A percentile compares a stretch with the other conserved stretches of the same genome.
Evolutionary conservation across 176 grass and related monocot species (phyloP).

Genomic region (Melocanna baccifera): DNA sequence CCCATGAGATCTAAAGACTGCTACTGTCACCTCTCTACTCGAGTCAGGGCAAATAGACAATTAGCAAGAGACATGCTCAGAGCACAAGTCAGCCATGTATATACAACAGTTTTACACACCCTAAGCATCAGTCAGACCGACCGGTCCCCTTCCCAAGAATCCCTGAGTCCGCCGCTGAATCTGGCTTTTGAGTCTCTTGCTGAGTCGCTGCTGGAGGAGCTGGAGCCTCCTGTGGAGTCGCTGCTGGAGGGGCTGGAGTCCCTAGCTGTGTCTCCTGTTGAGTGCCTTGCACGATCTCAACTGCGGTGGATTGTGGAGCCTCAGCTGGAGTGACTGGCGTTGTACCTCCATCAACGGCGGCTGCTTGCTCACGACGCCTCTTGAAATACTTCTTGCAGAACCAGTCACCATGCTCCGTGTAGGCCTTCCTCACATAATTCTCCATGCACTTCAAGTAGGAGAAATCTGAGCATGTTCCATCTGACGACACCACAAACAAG

Average conservation of each 20-base stretch:
- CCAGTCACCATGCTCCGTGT: constrained; percentile 45
- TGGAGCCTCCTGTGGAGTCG: not conserved
- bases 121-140: not conserved
- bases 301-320: not conserved
- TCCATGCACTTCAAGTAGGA: constrained; percentile 81
- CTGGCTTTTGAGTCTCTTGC: constrained; percentile 1
- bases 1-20: not conserved
- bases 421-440: constrained; percentile 64
- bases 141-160: not conserved
- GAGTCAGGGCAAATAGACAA: not conserved
- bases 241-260: not conserved
- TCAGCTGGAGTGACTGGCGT: not conserved
- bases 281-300: constrained; percentile 8
- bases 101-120: not conserved
- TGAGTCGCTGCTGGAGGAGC: not conserved
- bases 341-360: constrained; percentile 11
- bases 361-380: constrained; percentile 20
- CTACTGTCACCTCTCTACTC: not conserved
- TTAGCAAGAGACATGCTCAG: not conserved
- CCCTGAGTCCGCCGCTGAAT: not conserved
- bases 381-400: constrained; percentile 64
- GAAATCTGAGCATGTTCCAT: constrained; percentile 65
- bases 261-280: not conserved
- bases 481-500: constrained; percentile 65
- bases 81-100: not conserved